Evolutionary conservation across 2,329 filamentous ascomycete species (phyloP).

Genomic region (Penicillium sumatraense): DNA sequence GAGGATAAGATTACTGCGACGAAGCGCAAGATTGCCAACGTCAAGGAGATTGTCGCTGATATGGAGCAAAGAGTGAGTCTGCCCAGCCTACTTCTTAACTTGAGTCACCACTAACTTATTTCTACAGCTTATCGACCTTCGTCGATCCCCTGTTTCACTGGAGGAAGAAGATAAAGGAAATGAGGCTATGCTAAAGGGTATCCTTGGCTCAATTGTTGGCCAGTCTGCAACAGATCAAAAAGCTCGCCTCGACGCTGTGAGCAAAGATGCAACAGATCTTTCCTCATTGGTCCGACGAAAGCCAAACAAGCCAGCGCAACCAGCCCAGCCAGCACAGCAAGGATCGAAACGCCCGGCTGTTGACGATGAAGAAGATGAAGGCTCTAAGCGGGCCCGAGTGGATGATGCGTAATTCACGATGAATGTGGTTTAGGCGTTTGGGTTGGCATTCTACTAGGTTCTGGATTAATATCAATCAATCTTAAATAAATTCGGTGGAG

Average conservation of each 20-base stretch:
- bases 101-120: too few relatives aligned
- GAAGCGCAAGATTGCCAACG: conserved; percentile 59
- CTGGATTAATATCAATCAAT: background rate
- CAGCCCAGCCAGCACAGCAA: conserved; percentile 16
- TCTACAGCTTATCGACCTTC: conserved; percentile 59
- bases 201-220: conserved; percentile 63
- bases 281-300: conserved; percentile 63
- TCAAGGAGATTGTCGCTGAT: conserved; percentile 64
- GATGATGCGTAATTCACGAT: conserved; percentile 13
- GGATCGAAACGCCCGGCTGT: conserved; percentile 36
- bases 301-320: too few relatives aligned
- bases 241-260: conserved; percentile 59
- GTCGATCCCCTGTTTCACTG: conserved; percentile 57
- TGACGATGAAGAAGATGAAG: conserved; percentile 22
- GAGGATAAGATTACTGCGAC: conserved; percentile 45
- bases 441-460: conserved; percentile 4
- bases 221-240: conserved; percentile 58
- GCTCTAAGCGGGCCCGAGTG: conserved; percentile 33
- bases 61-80: conserved; percentile 62
- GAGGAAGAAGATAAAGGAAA: conserved; percentile 40
- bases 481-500: too few relatives aligned
- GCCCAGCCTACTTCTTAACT: too few relatives aligned
- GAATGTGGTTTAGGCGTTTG: background rate
- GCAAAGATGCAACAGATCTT: conserved; percentile 63
- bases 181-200: conserved; percentile 56